Evolutionary conservation across 352 stramenopile species (phyloP), one percentile per base, ranked within the genome.

Genomic region (Thalassiosira pacifica): DNA sequence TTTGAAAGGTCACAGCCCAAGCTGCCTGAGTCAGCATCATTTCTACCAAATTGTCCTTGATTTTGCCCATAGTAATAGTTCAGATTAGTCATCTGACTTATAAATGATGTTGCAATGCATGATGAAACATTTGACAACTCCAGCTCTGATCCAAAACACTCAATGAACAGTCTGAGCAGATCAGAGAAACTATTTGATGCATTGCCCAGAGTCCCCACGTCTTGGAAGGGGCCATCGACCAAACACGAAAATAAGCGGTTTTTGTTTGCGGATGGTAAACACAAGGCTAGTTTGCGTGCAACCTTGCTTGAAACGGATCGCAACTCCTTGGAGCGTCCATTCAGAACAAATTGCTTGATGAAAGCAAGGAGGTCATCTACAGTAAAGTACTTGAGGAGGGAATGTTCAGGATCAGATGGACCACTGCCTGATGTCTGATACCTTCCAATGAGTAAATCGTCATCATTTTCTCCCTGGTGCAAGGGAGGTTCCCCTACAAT

Each of bases 291-390:
- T 37, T 90, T 91, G 13, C 34, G 63, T 40, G 78, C 63, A 34
- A 94, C 82, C 40, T 70, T 85, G 42, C 68, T 79, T 34, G 88
- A 75, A 37, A 88, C 34, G 37, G 63, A 82, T 69, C 88, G 77
- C 53, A 94, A 60, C 19, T 94, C 82, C n/a, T 70, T 67, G 11
- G 74, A 84, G 27, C 86, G 84, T 27, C 90, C 90, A 66, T 84
- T 66, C 0, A 92, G 45, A 40, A 94, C 85, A 71, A 93, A 94
- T 75, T 92, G 67, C 24, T 88, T 83, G 69, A 90, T 82, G 59
- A 95, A 94, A 76, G 86, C 61, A 74, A 87, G 68, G n/a, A 95
- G 31, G 76, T 94, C 87, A 60, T 88, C 68, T 9, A 86, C 31
- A 29, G 40, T 85, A n/a, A 94, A 83, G 34, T 29, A 57, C 65